Evolutionary conservation across 2,329 filamentous ascomycete genomes (phyloP).

Genomic region (Celoporthe dispersa): DNA sequence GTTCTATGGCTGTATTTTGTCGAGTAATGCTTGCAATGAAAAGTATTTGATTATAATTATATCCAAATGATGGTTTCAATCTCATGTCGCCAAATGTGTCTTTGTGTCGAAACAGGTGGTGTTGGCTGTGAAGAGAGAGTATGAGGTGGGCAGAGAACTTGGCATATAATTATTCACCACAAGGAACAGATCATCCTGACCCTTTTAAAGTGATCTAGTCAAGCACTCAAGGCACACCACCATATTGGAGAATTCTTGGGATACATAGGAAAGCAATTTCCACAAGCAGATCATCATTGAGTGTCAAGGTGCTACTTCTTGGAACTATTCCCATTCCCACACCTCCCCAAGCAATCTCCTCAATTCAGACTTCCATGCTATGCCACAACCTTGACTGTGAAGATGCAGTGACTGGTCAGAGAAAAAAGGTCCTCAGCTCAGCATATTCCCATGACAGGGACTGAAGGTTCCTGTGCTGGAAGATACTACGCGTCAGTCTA

Average conservation of each 20-base stretch:
- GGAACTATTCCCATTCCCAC: not conserved
- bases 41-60: not conserved
- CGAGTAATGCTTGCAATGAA: not conserved
- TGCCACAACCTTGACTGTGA: not conserved
- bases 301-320: not conserved
- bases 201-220: not conserved
- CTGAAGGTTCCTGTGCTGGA: not conserved
- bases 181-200: not conserved
- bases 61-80: not conserved
- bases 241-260: not conserved
- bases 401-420: not conserved
- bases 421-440: not conserved
- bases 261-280: no score
- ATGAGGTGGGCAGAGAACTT: not conserved
- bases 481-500: not conserved
- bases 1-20: not conserved
- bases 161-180: not conserved
- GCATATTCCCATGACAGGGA: not conserved
- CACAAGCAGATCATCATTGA: no score
- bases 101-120: not conserved
- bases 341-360: not conserved
- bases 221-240: not conserved
- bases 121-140: not conserved
- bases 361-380: not conserved
- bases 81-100: no score